These are phyloP conservation scores for Musa schizocarpa DNA, from an alignment of 176 grass and related monocot genomes.

Conservation along the genomic window DNA sequence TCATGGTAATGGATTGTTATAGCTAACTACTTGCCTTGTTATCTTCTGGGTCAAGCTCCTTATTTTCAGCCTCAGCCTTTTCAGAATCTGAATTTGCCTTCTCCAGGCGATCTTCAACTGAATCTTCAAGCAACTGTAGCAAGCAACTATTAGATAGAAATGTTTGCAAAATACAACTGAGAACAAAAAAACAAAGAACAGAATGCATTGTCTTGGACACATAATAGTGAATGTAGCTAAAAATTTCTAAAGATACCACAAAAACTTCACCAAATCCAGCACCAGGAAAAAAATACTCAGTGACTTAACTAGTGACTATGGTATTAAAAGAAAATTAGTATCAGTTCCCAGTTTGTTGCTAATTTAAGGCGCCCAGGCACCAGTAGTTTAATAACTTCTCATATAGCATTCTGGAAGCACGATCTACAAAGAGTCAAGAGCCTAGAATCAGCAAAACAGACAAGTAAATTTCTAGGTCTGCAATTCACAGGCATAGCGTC, in stretches of 20 bases:
- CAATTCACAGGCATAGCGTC: neutral
- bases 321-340: neutral
- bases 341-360: neutral
- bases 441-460: neutral
- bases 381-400: too few species aligned
- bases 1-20: neutral
- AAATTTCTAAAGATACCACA: neutral
- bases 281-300: neutral
- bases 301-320: neutral
- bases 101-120: constrained; percentile 75
- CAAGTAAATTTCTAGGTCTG: neutral
- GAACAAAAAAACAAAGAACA: constrained; percentile 1
- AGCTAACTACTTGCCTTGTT: constrained; percentile 44
- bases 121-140: constrained; percentile 93
- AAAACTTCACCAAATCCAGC: neutral
- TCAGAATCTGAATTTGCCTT: constrained; percentile 72
- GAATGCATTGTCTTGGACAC: neutral
- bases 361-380: too few species aligned
- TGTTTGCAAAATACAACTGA: constrained; percentile 6
- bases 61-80: constrained; percentile 81
- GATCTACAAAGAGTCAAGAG: too few species aligned
- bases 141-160: constrained; percentile 25
- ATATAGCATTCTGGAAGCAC: too few species aligned
- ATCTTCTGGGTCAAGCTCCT: constrained; percentile 74
- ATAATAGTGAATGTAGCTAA: neutral